Base-by-base conservation (phyloP, 148 eudicot species). In the Amaranthus palmeri region DNA sequence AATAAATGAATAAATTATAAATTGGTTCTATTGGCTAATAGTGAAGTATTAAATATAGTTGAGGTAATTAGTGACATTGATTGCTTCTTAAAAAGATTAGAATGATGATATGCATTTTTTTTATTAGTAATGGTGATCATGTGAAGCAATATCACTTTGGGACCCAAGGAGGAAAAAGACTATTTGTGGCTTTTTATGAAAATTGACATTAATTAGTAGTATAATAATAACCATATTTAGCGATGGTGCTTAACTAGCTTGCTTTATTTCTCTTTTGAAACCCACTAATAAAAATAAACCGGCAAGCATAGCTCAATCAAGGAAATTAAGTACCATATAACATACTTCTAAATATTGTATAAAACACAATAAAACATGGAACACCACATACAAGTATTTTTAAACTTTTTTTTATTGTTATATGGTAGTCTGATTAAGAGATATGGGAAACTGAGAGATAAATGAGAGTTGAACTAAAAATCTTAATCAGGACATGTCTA, bases 101-200 rank as follows among this genome's bases (percentile, higher is more conserved):
- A 59, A 67, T 67, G 59, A 54, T 13, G 10, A 68, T 41, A 50
- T 50, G 5, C 14, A 61, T 11, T 10, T 9, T 14, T 65, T 52
- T 51, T 12, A 48, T 15, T 41, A 17, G 40, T 71, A 77, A 67
- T 72, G 80, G 72, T 60, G 61, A 44, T 59, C 80, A 72, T 77
- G 80, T 77, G 80, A 77, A 46, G 76, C 44, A 57, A 72, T 62
- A 49, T 60, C 53, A 67, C 14, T 72, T 77, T 67, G 72, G 76
- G 79, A 59, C 67, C 72, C 72, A 17, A 71, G 25, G 44, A 8
- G 17, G 58, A 14, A 46, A 72, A 66, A 77, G 80, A 71, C 53
- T 72, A 10, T 60, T 59, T 72, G 46, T 66, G 61, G 36, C 80
- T 63, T 72, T 77, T 76, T 64, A 45, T 25, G 40, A 48, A 69